Evolutionary conservation across 176 grass and related monocot genomes (phyloP).

Genomic region (Pontederia crassipes): DNA sequence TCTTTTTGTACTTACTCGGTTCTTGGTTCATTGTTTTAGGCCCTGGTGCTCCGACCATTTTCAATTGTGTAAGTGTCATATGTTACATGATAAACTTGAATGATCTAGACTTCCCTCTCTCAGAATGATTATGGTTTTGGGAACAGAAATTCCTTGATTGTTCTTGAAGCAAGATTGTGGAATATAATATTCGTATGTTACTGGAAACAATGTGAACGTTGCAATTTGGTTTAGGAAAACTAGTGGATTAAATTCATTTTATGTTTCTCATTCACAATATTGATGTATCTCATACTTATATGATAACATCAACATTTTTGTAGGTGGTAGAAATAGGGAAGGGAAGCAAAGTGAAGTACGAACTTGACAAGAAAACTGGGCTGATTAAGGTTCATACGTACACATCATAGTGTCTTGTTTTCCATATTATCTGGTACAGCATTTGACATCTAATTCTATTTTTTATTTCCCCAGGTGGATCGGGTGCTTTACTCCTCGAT

Average conservation of each 20-base stretch:
- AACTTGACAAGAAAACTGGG: conserved; percentile 97
- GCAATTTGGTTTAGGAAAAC: too few relatives aligned
- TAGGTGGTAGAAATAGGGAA: conserved; percentile 91
- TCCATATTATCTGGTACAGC: not conserved
- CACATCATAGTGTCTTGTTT: not conserved
- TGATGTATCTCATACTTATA: too few relatives aligned
- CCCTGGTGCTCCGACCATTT: conserved; percentile 73
- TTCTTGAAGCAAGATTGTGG: too few relatives aligned
- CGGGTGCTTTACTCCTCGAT: conserved; percentile 94
- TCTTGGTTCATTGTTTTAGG: conserved; percentile 31
- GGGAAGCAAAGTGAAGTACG: conserved; percentile 96
- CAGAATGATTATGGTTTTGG: not conserved
- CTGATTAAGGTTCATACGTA: conserved; percentile 55
- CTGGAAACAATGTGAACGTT: too few relatives aligned
- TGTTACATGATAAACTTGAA: not conserved
- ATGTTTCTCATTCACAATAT: too few relatives aligned
- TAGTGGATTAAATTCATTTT: too few relatives aligned
- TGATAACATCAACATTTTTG: too few relatives aligned
- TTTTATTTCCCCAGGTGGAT: conserved; percentile 44
- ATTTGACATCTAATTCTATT: not conserved
- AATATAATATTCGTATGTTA: too few relatives aligned
- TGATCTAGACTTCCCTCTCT: not conserved
- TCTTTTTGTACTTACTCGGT: not conserved
- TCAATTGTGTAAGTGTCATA: conserved; percentile 68
- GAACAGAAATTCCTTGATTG: too few relatives aligned